Evolutionary conservation across 495 filamentous ascomycete species (phyloP), one percentile per base, ranked within the genome.

Genomic region (Saxispiralis lemnorum): DNA sequence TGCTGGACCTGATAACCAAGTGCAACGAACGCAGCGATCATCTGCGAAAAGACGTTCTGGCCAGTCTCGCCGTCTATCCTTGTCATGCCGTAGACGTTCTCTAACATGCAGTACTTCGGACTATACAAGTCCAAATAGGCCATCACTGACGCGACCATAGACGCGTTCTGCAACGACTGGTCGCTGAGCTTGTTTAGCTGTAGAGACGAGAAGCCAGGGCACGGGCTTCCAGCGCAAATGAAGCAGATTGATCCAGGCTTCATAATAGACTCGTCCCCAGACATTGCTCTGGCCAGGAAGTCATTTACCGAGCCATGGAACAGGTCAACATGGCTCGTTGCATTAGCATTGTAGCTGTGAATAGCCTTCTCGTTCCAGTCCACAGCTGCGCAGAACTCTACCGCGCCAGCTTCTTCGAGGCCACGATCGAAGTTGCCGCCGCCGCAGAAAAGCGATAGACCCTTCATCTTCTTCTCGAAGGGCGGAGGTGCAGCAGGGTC

Each of bases 401-500:
- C 64, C 2, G 62, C 76, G 6, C 75, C 76, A 2, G 71, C 72
- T 38, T 84, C 80, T 52, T 86, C 81, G 0, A 86, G 59, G 1
- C 81, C 81, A 21, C 80, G 65, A 2, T 76, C 81, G 46, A 85
- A 72, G 50, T 75, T 81, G 0, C 81, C 81, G 34, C 78, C 73
- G 7, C 81, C 81, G 45, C 76, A 81, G 53, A 78, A 86, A 15
- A 87, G 59, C 46, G 79, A 76, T 31, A 86, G 54, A 0, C 75
- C 80, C 39, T 52, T 59, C 20, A 81, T 58, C 21, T 45, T 58
- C 21, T 45, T 48, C n/a, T 35, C 15, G 35, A 60, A 61, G 14
- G 24, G 32, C 32, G 48, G 44, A 6, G 38, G 15, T 12, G 38
- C 30, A 1, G 14, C 28, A 1, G 68, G 68, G 47, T 79, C 62